Evolutionary conservation across 106 monocot genomes (phyloP).

Genomic region (Hemerocallis citrina): DNA sequence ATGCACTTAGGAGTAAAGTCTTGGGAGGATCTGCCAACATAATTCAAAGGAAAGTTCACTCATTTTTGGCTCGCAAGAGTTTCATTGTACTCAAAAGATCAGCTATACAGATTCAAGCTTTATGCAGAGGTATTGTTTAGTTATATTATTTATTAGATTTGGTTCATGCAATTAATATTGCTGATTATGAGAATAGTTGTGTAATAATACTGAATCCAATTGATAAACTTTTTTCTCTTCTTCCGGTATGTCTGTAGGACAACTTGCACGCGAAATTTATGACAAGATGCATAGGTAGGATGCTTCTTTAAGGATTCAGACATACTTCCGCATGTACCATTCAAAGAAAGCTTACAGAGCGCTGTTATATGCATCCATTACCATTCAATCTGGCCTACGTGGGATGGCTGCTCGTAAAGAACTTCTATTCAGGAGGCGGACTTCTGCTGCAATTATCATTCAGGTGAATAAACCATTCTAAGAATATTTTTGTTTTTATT

Average conservation of each 20-base stretch:
- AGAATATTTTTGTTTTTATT: no score
- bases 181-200: not conserved
- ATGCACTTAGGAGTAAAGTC: conserved; percentile 41
- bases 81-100: conserved; percentile 34
- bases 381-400: conserved; percentile 35
- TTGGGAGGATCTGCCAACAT: conserved; percentile 39
- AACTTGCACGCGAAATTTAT: conserved; percentile 35
- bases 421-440: conserved; percentile 30
- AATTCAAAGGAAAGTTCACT: conserved; percentile 46
- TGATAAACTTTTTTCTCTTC: conserved; percentile 1
- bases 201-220: not conserved
- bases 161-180: no score
- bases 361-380: conserved; percentile 35
- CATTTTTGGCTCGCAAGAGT: conserved; percentile 30
- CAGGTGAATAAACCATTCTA: no score
- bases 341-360: conserved; percentile 26
- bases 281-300: conserved; percentile 26
- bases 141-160: not conserved
- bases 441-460: conserved; percentile 39
- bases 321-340: conserved; percentile 26
- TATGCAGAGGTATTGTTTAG: conserved; percentile 39
- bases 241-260: conserved; percentile 32
- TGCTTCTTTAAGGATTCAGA: conserved; percentile 42
- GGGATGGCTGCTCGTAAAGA: conserved; percentile 46
- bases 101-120: conserved; percentile 28